These are phyloP conservation scores for Thuidium tamariscinum DNA, from an alignment of 225 moss, liverwort and hornwort genomes.

Conservation along the genomic window DNA sequence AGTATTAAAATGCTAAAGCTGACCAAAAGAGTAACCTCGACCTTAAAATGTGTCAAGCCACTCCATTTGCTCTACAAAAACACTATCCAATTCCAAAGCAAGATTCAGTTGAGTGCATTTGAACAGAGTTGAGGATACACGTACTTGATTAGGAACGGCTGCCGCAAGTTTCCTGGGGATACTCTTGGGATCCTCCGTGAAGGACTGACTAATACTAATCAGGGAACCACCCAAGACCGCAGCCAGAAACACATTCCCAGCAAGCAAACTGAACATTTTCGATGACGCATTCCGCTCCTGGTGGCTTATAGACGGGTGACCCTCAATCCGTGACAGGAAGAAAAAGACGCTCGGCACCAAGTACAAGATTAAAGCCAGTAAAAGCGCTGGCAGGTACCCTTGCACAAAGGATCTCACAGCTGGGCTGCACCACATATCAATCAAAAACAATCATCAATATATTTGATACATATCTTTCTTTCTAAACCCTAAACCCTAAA, in stretches of 20 bases:
- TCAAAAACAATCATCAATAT: not conserved
- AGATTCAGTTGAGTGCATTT: not conserved
- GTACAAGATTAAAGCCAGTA: conserved; percentile 49
- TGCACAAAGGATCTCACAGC: conserved; percentile 35
- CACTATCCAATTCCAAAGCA: not conserved
- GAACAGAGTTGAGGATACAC: not conserved
- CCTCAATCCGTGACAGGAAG: conserved; percentile 56
- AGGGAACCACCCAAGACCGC: conserved; percentile 46
- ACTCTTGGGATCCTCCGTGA: conserved; percentile 24
- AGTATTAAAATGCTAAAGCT: not conserved
- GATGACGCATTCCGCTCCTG: conserved; percentile 52
- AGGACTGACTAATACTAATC: conserved; percentile 17
- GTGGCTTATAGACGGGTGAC: conserved; percentile 52
- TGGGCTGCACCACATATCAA: conserved; percentile 23
- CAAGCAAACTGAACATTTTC: conserved; percentile 63
- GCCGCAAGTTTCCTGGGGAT: conserved; percentile 27
- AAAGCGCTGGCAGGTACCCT: conserved; percentile 73
- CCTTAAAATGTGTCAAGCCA: not conserved
- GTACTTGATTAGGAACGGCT: conserved; percentile 30
- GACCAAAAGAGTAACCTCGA: not conserved
- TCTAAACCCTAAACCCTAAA: not conserved
- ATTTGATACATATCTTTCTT: not conserved
- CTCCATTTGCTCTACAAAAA: not conserved
- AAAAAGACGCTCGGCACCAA: conserved; percentile 47
- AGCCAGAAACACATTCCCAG: conserved; percentile 81